Conservation (phyloP, 1,284 basidiomycete species). For the Cutaneotrichosporon sp. region DNA sequence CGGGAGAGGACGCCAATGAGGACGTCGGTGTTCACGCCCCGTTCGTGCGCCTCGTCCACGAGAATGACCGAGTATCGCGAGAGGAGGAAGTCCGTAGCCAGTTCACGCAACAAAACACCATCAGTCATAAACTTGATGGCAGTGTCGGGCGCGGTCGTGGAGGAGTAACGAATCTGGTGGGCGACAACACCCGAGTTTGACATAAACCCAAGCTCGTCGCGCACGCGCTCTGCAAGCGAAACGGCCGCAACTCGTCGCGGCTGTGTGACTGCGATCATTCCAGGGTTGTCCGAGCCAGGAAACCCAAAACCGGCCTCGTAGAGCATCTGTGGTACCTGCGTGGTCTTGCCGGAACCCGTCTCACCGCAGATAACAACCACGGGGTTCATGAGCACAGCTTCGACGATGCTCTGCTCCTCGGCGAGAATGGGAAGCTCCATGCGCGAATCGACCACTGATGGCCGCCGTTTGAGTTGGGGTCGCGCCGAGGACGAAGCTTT, state of each 20-base stretch:
- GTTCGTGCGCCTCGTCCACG: conserved; percentile 96
- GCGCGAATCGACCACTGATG: conserved; percentile 70
- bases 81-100: conserved; percentile 84
- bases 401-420: conserved; percentile 93
- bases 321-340: conserved; percentile 89
- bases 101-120: conserved; percentile 88
- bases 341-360: conserved; percentile 98
- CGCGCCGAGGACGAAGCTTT: conserved; percentile 45
- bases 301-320: conserved; percentile 94
- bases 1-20: conserved; percentile 92
- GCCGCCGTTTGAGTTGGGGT: conserved; percentile 63
- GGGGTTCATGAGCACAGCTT: conserved; percentile 78
- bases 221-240: conserved; percentile 89
- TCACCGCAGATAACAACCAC: conserved; percentile 71
- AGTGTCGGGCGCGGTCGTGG: conserved; percentile 80
- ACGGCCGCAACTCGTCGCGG: conserved; percentile 95
- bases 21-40: conserved; percentile 97
- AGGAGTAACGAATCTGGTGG: conserved; percentile 96
- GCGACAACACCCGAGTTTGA: conserved; percentile 66
- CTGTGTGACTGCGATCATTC: conserved; percentile 97
- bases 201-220: conserved; percentile 75
- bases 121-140: conserved; percentile 99
- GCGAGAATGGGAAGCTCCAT: conserved; percentile 81
- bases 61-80: conserved; percentile 89
- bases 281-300: conserved; percentile 84